Conservation (phyloP, 2,329 filamentous ascomycete genomes). For the Tolypocladium nubicola region DNA sequence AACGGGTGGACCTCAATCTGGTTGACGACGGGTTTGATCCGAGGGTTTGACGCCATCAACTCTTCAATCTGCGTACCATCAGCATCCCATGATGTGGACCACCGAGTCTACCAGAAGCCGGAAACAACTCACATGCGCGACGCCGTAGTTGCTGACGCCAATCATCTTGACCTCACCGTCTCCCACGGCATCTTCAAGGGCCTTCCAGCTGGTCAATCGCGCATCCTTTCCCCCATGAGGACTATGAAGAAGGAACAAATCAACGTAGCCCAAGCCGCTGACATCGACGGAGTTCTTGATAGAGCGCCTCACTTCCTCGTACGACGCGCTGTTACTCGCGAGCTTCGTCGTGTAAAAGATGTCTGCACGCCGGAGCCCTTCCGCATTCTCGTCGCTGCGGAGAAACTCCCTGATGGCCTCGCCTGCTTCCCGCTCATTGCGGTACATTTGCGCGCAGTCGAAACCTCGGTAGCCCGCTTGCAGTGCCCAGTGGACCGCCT, state of each 20-base stretch:
- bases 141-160: slow-evolving; percentile 71
- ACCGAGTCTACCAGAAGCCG: neutral
- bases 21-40: slow-evolving; percentile 58
- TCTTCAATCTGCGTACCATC: slow-evolving; percentile 47
- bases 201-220: slow-evolving; percentile 63
- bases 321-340: slow-evolving; percentile 51
- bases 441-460: slow-evolving; percentile 44
- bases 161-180: slow-evolving; percentile 61
- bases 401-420: slow-evolving; percentile 52
- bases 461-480: slow-evolving; percentile 40
- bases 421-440: slow-evolving; percentile 63
- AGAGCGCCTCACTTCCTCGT: slow-evolving; percentile 55
- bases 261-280: slow-evolving; percentile 63
- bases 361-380: slow-evolving; percentile 51
- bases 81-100: neutral
- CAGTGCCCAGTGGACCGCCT: slow-evolving; percentile 47
- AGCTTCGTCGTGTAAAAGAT: slow-evolving; percentile 77
- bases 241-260: slow-evolving; percentile 70
- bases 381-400: slow-evolving; percentile 31
- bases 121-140: slow-evolving; percentile 50
- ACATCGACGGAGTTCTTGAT: slow-evolving; percentile 55
- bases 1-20: slow-evolving; percentile 79
- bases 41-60: slow-evolving; percentile 51
- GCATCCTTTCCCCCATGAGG: slow-evolving; percentile 64
- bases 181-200: slow-evolving; percentile 63